These are phyloP conservation scores for Arxiozyma telluris DNA, from an alignment of 1,139 yeast genomes.

Conservation along the genomic window DNA sequence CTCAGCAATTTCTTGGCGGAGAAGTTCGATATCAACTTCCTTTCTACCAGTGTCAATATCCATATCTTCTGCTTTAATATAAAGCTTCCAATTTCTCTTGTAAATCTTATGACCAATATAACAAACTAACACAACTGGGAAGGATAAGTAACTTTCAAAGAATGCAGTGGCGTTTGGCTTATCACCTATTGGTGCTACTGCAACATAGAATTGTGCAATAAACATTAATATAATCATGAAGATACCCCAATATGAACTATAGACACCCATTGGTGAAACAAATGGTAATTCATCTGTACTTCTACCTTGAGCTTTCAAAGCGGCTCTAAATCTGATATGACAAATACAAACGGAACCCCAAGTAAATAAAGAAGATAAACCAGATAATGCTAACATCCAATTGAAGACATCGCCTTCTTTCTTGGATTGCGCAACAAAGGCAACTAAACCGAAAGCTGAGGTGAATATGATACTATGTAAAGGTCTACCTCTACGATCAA, in stretches of 20 bases:
- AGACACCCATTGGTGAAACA: constrained; percentile 46
- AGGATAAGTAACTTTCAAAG: constrained; percentile 56
- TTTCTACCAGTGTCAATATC: constrained; percentile 72
- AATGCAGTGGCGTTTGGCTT: constrained; percentile 43
- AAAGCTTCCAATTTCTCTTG: constrained; percentile 47
- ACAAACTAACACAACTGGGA: constrained; percentile 49
- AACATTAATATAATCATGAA: constrained; percentile 42
- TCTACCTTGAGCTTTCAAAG: constrained; percentile 51
- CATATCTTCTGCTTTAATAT: constrained; percentile 44
- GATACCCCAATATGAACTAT: constrained; percentile 46
- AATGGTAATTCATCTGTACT: constrained; percentile 45
- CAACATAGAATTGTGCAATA: constrained; percentile 46
- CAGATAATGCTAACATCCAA: constrained; percentile 63
- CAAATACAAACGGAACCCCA: constrained; percentile 60
- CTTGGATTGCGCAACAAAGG: constrained; percentile 50
- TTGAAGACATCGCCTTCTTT: constrained; percentile 50
- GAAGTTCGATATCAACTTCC: constrained; percentile 55
- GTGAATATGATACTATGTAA: constrained; percentile 45
- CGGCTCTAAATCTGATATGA: constrained; percentile 58
- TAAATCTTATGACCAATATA: constrained; percentile 51
- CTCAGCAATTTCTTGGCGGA: constrained; percentile 60
- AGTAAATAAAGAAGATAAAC: constrained; percentile 55
- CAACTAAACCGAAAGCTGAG: constrained; percentile 45
- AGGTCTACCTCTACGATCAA: constrained; percentile 64
- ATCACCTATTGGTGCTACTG: constrained; percentile 56